Evolutionary conservation across 2,329 filamentous ascomycete genomes (phyloP).

Genomic region (Trichophyton verrucosum): DNA sequence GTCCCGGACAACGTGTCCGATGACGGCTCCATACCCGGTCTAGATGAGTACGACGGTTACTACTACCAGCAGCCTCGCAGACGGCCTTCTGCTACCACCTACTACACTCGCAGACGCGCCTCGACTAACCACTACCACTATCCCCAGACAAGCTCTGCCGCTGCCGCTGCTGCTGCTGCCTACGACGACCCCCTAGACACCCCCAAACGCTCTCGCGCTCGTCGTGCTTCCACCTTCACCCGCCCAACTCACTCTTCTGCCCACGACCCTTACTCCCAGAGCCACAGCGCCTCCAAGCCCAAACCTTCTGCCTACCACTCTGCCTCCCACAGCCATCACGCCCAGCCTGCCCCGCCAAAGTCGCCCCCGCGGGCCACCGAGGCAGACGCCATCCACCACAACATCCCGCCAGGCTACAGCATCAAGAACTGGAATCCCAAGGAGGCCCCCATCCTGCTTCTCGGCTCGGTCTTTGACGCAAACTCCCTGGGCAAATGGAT

Average conservation of each 20-base stretch:
- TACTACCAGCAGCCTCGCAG: slow-evolving; percentile 13
- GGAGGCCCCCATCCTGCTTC: slow-evolving; percentile 83
- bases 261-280: slow-evolving; percentile 29
- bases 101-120: slow-evolving; percentile 14
- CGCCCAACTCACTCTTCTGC: slow-evolving; percentile 24
- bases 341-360: slow-evolving; percentile 21
- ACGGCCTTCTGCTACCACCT: slow-evolving; percentile 9
- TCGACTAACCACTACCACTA: slow-evolving; percentile 14
- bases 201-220: slow-evolving; percentile 38
- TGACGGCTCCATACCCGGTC: slow-evolving; percentile 4
- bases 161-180: slow-evolving; percentile 17
- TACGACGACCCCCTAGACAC: slow-evolving; percentile 41
- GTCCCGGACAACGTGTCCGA: background rate
- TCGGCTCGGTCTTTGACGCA: slow-evolving; percentile 92
- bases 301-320: no score
- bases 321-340: slow-evolving; percentile 16
- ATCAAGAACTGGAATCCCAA: slow-evolving; percentile 97
- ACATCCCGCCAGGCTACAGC: slow-evolving; percentile 80
- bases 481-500: slow-evolving; percentile 99
- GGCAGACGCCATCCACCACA: slow-evolving; percentile 50
- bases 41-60: slow-evolving; percentile 21
- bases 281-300: slow-evolving; percentile 24
- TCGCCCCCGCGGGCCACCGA: slow-evolving; percentile 45
- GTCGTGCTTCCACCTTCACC: slow-evolving; percentile 43
- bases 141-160: background rate